Base-by-base conservation (phyloP, 305 asterid genomes). In the Fraxinus ornus region DNA sequence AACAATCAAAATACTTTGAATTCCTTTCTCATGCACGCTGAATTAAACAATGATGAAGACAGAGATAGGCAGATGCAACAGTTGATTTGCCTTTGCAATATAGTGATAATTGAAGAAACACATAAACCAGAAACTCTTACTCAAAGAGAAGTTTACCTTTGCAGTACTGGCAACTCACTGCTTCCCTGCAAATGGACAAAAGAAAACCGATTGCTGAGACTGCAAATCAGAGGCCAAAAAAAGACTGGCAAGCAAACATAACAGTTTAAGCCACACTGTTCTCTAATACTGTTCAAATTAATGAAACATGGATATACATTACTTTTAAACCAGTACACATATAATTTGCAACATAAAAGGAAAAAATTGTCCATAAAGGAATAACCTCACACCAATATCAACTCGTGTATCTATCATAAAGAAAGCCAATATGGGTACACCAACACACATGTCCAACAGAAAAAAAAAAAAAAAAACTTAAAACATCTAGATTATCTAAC, bases 81-180 rank as follows among this genome's bases (percentile, higher is more conserved):
- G 52, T 49, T 66, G 49, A 85, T 28, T 68, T 76, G 12, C 32
- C 68, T 74, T 78, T 80, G 70, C 28, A 55, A 78, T 44, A 47
- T 57, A 84, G 72, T 49, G 55, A 75, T 30, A 60, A 70, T 26
- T 21, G 78, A 81, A 71, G 57, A 84, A 81, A 79, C 4, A 79
- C 22, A 80, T 66, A 88, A 78, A 81, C 44, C 77, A 84, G 60
- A 76, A 35, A 49, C 30, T 17, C 73, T 44, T 70, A 78, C 81
- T 71, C 78, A 79, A 77, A 75, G 52, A 79, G 78, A 82, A 79
- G 75, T 76, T 83, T 88, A 95, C 98, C 98, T 90, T 91, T 81
- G 88, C 98, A 94, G 87, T 87, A 80, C 88, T 89, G 92, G 86
- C 98, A 95, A 88, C 90, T 89, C 75, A 94, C 97, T 80, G 97